These are phyloP conservation scores for Hypseocharis bilobata DNA, from an alignment of 441 rosid species.

Conservation along the genomic window DNA sequence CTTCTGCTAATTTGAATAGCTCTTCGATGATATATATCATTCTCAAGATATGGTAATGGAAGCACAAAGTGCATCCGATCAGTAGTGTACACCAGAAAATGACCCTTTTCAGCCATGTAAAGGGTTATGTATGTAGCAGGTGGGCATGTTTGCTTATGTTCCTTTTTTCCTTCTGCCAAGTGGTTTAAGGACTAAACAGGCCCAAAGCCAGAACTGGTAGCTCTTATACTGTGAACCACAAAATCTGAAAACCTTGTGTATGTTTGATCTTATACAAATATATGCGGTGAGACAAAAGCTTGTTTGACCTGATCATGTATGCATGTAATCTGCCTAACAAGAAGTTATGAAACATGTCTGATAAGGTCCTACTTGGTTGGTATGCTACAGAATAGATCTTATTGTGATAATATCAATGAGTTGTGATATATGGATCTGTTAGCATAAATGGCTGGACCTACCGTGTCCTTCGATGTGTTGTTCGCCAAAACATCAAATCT, in stretches of 20 bases:
- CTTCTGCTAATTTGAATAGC: conserved; percentile 37
- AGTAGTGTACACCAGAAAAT: conserved; percentile 29
- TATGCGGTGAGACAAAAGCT: too few species aligned
- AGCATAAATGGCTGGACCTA: neutral
- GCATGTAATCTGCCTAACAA: too few species aligned
- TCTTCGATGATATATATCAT: conserved; percentile 20
- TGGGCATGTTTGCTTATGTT: neutral
- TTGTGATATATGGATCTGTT: neutral
- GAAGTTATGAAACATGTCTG: too few species aligned
- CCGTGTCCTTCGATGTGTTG: neutral
- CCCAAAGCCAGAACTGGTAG: too few species aligned
- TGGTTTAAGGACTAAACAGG: too few species aligned
- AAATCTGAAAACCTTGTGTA: too few species aligned
- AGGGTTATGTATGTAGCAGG: too few species aligned
- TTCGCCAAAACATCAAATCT: neutral
- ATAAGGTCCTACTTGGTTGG: neutral
- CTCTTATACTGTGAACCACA: too few species aligned
- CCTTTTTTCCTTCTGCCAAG: neutral
- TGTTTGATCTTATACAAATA: too few species aligned
- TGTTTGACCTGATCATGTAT: too few species aligned
- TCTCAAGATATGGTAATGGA: conserved; percentile 16
- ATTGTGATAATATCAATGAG: too few species aligned
- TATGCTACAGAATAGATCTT: neutral
- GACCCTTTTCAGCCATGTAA: conserved; percentile 28
- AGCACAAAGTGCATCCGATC: conserved; percentile 25